A percentile compares a stretch with the other conserved stretches of the same genome.
Conservation (phyloP, 1,284 basidiomycete genomes). For the Moesziomyces parantarcticus region DNA sequence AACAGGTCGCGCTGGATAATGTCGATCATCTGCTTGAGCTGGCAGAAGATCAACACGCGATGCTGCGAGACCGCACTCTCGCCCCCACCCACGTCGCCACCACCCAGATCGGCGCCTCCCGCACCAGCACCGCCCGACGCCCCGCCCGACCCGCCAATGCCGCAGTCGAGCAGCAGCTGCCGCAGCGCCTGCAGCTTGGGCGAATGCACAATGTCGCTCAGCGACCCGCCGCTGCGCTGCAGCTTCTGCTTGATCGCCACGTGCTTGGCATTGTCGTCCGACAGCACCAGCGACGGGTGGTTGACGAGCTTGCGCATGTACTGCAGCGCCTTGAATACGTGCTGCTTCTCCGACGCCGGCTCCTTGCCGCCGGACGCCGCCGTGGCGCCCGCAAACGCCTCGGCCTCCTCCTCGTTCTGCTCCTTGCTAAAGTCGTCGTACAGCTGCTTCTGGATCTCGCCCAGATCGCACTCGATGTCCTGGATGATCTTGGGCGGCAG, state of each 20-base stretch:
- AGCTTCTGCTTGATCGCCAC: slow-evolving; percentile 76
- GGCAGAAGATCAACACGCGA: slow-evolving; percentile 97
- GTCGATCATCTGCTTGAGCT: slow-evolving; percentile 99
- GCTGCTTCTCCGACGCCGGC: slow-evolving; percentile 69
- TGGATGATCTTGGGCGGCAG: slow-evolving; percentile 99
- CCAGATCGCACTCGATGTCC: slow-evolving; percentile 98
- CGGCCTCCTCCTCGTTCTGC: slow-evolving; percentile 72
- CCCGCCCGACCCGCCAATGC: slow-evolving; percentile 77
- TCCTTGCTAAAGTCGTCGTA: slow-evolving; percentile 84
- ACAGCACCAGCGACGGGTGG: slow-evolving; percentile 77
- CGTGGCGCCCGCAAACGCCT: slow-evolving; percentile 36
- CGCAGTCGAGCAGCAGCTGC: slow-evolving; percentile 76
- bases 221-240: slow-evolving; percentile 56
- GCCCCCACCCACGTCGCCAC: slow-evolving; percentile 72
- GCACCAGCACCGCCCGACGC: slow-evolving; percentile 69
- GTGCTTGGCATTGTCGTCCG: slow-evolving; percentile 68
- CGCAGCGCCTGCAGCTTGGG: slow-evolving; percentile 85
- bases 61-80: slow-evolving; percentile 80
- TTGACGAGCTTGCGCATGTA: slow-evolving; percentile 98
- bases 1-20: slow-evolving; percentile 96
- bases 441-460: slow-evolving; percentile 72
- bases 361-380: slow-evolving; percentile 72
- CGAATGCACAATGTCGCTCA: slow-evolving; percentile 87
- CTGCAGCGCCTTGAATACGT: slow-evolving; percentile 75
- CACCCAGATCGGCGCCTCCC: slow-evolving; percentile 49